Evolutionary conservation across 768 basidiomycete species (phyloP), one percentile per base, ranked within the genome.

Genomic region (Panaeolus cyanescens): DNA sequence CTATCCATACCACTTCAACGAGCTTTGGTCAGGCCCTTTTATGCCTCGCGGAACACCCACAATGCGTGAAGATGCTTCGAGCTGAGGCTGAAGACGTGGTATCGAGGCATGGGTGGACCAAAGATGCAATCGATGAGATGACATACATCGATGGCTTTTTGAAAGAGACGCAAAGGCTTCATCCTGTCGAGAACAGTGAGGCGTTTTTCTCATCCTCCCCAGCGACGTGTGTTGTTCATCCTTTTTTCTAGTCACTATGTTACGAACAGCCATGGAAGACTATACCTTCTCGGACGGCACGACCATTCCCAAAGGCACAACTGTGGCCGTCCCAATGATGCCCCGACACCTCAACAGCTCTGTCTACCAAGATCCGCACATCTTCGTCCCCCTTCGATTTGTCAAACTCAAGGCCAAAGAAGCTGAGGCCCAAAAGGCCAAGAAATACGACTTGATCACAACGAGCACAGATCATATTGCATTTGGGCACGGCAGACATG

Each of bases 331-430:
- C 6, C 69, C 77, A 6, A 32, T 70, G 6, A 45, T 64, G 8
- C 67, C 70, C 4, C 66, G 70, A 20, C 82, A 83, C 45, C 64
- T 66, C 19, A 67, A 72, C 33, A 34, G 55, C 22, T 65, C 65
- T 22, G 61, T 55, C 12, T 81, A 80, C 64, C 28, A 63, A 0
- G 65, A 79, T 55, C 64, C 81, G 0, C 55, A 68, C 5, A 62
- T 58, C 15, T 85, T 84, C 63, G 76, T 83, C 28, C 76, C 76
- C 0, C 77, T 77, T 62, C 74, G 83, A 0, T 82, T 79, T 64
- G 56, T 72, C 56, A 67, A 70, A 10, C 67, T 70, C 58, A 66
- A 71, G 56, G 69, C 32, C 59, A 20, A 30, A 7, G 62, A 54
- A 12, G 62, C 57, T 2, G 39, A 22, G 4, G 17, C 32, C 9